Evolutionary conservation across 2,329 filamentous ascomycete genomes (phyloP).

Genomic region (Apiospora pterosperma): DNA sequence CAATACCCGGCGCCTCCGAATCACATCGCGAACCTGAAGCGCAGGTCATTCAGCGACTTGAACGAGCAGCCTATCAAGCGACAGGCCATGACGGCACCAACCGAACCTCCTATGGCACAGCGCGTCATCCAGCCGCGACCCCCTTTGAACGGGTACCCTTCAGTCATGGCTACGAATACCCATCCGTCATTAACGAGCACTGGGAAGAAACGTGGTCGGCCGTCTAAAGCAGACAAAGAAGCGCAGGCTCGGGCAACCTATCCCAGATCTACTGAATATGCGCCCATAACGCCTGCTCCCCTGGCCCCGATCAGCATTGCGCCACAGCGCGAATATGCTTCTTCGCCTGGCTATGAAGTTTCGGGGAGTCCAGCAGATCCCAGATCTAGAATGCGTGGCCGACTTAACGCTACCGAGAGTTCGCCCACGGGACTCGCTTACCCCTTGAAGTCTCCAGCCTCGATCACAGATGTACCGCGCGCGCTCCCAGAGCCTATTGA

Average conservation of each 20-base stretch:
- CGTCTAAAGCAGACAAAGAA: constrained; percentile 42
- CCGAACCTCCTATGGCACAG: constrained; percentile 21
- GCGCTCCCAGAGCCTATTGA: constrained; percentile 26
- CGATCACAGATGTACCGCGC: constrained; percentile 25
- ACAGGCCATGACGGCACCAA: constrained; percentile 24
- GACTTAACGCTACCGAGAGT: constrained; percentile 21
- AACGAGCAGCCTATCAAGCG: constrained; percentile 30
- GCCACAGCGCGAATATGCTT: constrained; percentile 27
- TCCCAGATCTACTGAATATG: constrained; percentile 24
- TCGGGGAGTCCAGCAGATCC: constrained; percentile 21
- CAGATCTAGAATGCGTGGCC: constrained; percentile 20
- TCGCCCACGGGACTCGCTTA: constrained; percentile 22
- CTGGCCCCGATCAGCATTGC: constrained; percentile 17
- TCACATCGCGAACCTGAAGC: constrained; percentile 28
- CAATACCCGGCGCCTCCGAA: constrained; percentile 25
- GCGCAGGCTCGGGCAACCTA: constrained; percentile 29
- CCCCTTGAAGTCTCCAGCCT: constrained; percentile 25
- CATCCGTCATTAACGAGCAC: constrained; percentile 18
- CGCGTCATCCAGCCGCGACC: constrained; percentile 29
- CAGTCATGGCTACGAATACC: constrained; percentile 9
- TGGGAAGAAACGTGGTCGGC: constrained; percentile 42
- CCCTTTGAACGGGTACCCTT: constrained; percentile 23
- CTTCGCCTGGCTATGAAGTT: constrained; percentile 29
- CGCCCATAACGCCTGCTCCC: constrained; percentile 28
- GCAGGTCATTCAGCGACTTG: constrained; percentile 32